phyloP scores from a whole-genome alignment of 345 rosid genomes.

The Melaleuca alternifolia region DNA sequence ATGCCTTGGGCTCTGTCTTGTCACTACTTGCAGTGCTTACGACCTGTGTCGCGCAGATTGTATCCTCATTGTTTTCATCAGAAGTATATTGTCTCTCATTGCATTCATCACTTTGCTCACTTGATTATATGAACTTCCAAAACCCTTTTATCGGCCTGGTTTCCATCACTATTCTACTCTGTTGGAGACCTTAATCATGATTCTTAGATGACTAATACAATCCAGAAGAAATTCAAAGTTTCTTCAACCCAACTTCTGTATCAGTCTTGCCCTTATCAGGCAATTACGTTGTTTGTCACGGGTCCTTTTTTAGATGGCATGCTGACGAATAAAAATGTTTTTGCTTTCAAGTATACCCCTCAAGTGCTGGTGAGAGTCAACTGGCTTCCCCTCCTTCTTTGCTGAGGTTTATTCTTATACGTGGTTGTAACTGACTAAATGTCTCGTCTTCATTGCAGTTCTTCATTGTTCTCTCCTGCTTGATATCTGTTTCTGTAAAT shows the following conservation, averaged over 20 bases:
- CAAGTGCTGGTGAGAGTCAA: constrained; percentile 79
- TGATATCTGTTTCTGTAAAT: constrained; percentile 98
- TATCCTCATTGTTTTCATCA: constrained; percentile 46
- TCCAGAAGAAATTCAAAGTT: constrained; percentile 98
- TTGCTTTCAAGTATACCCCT: constrained; percentile 95
- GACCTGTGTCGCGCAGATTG: constrained; percentile 97
- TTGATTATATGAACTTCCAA: neutral
- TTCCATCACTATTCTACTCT: neutral
- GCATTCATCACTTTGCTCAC: neutral
- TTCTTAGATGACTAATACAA: constrained; percentile 95
- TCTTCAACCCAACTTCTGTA: constrained; percentile 98
- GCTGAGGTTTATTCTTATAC: neutral
- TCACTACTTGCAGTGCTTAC: constrained; percentile 92
- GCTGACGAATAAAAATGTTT: constrained; percentile 81
- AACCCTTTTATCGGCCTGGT: neutral
- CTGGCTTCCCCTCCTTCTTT: neutral
- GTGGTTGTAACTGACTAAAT: neutral
- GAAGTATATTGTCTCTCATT: constrained; percentile 1
- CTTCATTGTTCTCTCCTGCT: constrained; percentile 96
- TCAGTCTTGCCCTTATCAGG: constrained; percentile 99
- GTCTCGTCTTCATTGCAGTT: constrained; percentile 54
- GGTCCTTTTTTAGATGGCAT: constrained; percentile 99
- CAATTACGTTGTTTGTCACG: constrained; percentile 69
- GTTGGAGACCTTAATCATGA: constrained; percentile 40
- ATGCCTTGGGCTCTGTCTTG: constrained; percentile 82